phyloP scores from a whole-genome alignment of 768 basidiomycete genomes.

The Russula sp. region DNA sequence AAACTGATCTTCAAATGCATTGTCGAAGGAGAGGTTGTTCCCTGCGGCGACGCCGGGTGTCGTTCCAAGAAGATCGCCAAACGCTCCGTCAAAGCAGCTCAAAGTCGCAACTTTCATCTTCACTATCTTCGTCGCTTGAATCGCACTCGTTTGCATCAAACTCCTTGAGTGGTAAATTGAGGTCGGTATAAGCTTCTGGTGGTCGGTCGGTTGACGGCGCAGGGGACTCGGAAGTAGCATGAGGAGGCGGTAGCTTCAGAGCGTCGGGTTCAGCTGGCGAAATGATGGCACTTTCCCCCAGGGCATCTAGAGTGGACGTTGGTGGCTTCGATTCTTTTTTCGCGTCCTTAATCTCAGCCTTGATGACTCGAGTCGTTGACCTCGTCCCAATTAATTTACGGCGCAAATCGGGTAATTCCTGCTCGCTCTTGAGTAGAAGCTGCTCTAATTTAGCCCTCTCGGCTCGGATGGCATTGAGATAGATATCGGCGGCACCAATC shows the following conservation, averaged over 20 bases:
- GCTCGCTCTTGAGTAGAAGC: conserved; percentile 83
- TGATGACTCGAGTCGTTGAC: conserved; percentile 65
- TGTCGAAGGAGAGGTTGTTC: conserved; percentile 59
- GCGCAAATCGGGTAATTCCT: conserved; percentile 85
- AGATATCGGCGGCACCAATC: conserved; percentile 88
- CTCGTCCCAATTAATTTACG: conserved; percentile 78
- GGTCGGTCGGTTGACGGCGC: conserved; percentile 15
- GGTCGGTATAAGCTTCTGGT: conserved; percentile 42
- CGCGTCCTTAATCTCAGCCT: conserved; percentile 75
- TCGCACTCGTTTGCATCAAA: conserved; percentile 57
- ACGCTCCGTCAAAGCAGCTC: conserved; percentile 72
- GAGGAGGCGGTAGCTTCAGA: conserved; percentile 13
- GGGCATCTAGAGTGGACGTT: conserved; percentile 39
- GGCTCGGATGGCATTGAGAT: conserved; percentile 80
- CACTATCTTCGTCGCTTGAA: conserved; percentile 43
- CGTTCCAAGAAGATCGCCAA: conserved; percentile 51
- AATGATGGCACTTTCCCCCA: background rate
- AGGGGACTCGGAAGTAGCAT: conserved; percentile 11
- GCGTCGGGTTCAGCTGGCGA: conserved; percentile 23
- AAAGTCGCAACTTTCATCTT: conserved; percentile 37
- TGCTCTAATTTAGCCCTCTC: conserved; percentile 94
- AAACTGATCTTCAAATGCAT: conserved; percentile 63
- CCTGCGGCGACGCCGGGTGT: conserved; percentile 37
- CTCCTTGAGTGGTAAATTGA: conserved; percentile 54
- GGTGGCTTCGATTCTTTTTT: conserved; percentile 89